Evolutionary conservation across 495 filamentous ascomycete species (phyloP), one percentile per base, ranked within the genome.

Genomic region (Daldinia childiae): DNA sequence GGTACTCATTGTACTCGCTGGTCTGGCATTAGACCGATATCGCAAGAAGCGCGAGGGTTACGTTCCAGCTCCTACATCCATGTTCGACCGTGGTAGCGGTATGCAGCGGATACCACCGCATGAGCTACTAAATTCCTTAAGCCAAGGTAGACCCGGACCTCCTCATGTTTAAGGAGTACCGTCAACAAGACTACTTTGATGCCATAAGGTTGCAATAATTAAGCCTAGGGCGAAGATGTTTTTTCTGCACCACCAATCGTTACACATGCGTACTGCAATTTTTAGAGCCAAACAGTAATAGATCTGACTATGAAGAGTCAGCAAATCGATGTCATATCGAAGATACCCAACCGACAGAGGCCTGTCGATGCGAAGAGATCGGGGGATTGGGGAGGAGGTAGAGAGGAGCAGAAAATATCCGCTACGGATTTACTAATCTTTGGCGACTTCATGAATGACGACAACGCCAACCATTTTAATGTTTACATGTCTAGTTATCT

Each of bases 41-140:
- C 91, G 95, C 74, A 90, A 94, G 73, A 89, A 88, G 79, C 87
- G 90, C 38, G 93, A 97, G 77, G 96, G 95, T 43, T 98, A 98
- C 73, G 82, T 91, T 55, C 91, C 90, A 4, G 92, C 92, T 4
- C 92, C 92, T 6, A 92, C 92, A 24, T 83, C 82, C 12, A 90
- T 88, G 78, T 88, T 87, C 69, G 92, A 95, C 74, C 90, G 91
- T 62, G 89, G 87, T 41, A 88, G 86, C 64, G 91, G 92, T 73
- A 90, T 97, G 82, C 85, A 87, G 66, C 86, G 93, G 57, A 84
- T 98, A 74, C 94, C 93, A 5, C 94, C 94, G 2, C 87, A 90
- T 70, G 89, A 93, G 71, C 83, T 98, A 32, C 90, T 97, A 71
- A 90, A 82, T 69, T 78, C 78, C 29, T 62, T 86, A 52, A 77